Evolutionary conservation across 352 stramenopile species (phyloP).

Genomic region (Phytophthora capsici): DNA sequence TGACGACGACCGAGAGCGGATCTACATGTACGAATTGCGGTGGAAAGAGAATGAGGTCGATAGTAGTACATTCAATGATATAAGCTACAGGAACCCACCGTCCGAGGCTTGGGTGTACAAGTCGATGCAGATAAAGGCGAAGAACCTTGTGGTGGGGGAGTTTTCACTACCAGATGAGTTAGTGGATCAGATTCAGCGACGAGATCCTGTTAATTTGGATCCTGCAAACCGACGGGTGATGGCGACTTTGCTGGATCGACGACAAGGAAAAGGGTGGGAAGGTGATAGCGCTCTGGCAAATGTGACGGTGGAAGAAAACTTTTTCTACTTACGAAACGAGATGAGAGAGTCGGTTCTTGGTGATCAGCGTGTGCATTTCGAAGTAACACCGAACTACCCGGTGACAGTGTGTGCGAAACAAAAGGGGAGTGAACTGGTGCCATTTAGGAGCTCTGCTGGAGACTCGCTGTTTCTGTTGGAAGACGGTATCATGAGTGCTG

Average conservation of each 20-base stretch:
- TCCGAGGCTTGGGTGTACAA: constrained; percentile 60
- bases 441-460: constrained; percentile 49
- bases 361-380: constrained; percentile 71
- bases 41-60: constrained; percentile 64
- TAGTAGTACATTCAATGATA: constrained; percentile 64
- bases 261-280: constrained; percentile 49
- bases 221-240: constrained; percentile 53
- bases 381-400: constrained; percentile 66
- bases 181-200: constrained; percentile 73
- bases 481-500: constrained; percentile 55
- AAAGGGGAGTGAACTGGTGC: constrained; percentile 33
- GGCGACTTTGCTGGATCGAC: constrained; percentile 60
- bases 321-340: constrained; percentile 51
- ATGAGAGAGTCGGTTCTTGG: constrained; percentile 41
- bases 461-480: constrained; percentile 67
- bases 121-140: constrained; percentile 36
- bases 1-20: constrained; percentile 66
- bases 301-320: constrained; percentile 61
- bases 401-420: constrained; percentile 69
- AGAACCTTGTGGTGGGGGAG: constrained; percentile 63
- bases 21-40: constrained; percentile 74
- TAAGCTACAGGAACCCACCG: constrained; percentile 68
- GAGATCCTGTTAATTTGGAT: constrained; percentile 59
- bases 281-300: constrained; percentile 51
- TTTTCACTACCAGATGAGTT: constrained; percentile 62